Conservation (phyloP, 495 filamentous ascomycete species). For the Platismatia glauca region DNA sequence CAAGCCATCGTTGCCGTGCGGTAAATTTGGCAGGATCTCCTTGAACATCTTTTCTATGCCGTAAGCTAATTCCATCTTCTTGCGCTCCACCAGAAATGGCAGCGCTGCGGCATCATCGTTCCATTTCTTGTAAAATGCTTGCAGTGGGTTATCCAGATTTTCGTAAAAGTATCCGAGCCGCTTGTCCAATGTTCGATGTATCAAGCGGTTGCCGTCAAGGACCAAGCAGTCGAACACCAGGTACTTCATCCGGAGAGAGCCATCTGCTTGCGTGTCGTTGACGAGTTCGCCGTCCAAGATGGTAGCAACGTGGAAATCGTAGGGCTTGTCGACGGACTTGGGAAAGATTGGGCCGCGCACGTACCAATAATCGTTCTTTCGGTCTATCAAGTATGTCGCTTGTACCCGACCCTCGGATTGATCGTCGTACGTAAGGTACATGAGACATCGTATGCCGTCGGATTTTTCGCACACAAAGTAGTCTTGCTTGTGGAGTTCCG, state of each 20-base stretch:
- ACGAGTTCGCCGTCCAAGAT: slow-evolving; percentile 92
- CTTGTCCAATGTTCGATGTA: slow-evolving; percentile 75
- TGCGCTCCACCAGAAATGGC: slow-evolving; percentile 74
- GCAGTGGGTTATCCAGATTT: slow-evolving; percentile 71
- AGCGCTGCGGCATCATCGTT: slow-evolving; percentile 61
- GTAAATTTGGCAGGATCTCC: slow-evolving; percentile 68
- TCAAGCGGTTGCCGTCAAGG: slow-evolving; percentile 65
- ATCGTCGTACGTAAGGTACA: slow-evolving; percentile 65
- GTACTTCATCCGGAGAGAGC: slow-evolving; percentile 60
- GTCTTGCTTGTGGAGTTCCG: slow-evolving; percentile 68
- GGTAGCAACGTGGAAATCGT: slow-evolving; percentile 67
- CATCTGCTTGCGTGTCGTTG: slow-evolving; percentile 57
- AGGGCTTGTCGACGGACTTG: slow-evolving; percentile 35
- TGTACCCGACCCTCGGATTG: slow-evolving; percentile 40
- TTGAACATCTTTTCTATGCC: slow-evolving; percentile 85
- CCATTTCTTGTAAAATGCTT: slow-evolving; percentile 55
- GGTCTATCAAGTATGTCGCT: slow-evolving; percentile 81
- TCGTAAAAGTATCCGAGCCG: slow-evolving; percentile 78
- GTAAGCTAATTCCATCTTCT: slow-evolving; percentile 80
- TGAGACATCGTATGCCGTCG: slow-evolving; percentile 86
- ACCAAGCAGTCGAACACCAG: slow-evolving; percentile 90
- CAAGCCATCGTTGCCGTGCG: slow-evolving; percentile 89
- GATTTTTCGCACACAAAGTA: slow-evolving; percentile 99
- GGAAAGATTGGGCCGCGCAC: slow-evolving; percentile 78
- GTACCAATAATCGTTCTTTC: slow-evolving; percentile 91